phyloP scores from a whole-genome alignment of 805 yeast genomes.

The Zygotorulaspora florentina region DNA sequence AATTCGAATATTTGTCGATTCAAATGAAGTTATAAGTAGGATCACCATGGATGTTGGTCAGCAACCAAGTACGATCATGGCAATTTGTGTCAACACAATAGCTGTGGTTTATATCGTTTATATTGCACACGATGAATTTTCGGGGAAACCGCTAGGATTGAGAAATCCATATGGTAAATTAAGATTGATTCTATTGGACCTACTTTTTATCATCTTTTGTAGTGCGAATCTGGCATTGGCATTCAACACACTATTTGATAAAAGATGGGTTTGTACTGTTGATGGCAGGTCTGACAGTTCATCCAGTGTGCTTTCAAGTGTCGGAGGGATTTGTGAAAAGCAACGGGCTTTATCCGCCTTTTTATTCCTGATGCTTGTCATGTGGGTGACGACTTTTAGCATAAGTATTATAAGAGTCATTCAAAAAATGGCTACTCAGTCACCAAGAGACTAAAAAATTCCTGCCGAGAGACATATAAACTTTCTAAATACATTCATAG shows the following conservation, averaged over 20 bases:
- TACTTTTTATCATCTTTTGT: conserved; percentile 81
- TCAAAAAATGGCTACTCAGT: conserved; percentile 46
- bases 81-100: conserved; percentile 74
- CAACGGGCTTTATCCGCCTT: conserved; percentile 79
- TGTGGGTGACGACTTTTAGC: conserved; percentile 84
- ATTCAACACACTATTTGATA: conserved; percentile 76
- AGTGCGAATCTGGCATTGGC: conserved; percentile 84
- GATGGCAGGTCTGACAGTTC: conserved; percentile 15
- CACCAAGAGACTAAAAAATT: conserved; percentile 16
- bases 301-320: conserved; percentile 31
- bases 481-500: background rate
- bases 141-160: conserved; percentile 87
- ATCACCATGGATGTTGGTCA: conserved; percentile 45
- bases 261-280: conserved; percentile 69
- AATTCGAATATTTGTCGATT: conserved; percentile 46
- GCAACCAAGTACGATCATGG: conserved; percentile 90
- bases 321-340: conserved; percentile 60
- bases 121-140: conserved; percentile 86
- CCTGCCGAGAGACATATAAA: background rate
- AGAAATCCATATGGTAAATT: conserved; percentile 82
- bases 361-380: conserved; percentile 64
- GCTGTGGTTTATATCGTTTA: conserved; percentile 75
- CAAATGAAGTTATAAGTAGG: conserved; percentile 22
- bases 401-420: conserved; percentile 81
- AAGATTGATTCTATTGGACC: conserved; percentile 73